Evolutionary conservation across 768 basidiomycete genomes (phyloP), one percentile per base, ranked within the genome.

Genomic region (Dacryopinax spathularia): DNA sequence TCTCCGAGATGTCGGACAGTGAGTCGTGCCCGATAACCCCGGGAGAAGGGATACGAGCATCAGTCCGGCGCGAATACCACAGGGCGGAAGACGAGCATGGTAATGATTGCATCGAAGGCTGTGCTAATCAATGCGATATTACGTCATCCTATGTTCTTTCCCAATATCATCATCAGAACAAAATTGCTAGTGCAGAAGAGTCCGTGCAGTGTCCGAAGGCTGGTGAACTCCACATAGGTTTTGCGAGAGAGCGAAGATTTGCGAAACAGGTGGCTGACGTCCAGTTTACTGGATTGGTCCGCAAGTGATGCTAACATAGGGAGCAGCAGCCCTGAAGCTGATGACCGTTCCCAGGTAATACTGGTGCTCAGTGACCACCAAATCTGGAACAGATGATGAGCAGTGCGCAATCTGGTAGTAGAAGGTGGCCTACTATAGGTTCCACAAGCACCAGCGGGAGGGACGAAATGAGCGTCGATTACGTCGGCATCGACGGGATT

Each of bases 271-370:
- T n/a, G n/a, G n/a, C n/a, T n/a, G n/a, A 56, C 15, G 43, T 22
- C 29, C 48, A 27, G n/a, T n/a, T 56, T 31, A 56, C 25, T 56
- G 48, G 25, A 56, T 56, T 27, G 48, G 48, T 9, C 48, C 48
- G 18, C 48, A 56, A 18, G 48, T 56, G 25, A 56, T 20, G 25
- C 48, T 56, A 18, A 56, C 48, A 29, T 13, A 56, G 29, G 48
- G 48, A 31, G 48, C 48, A 56, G 48, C 48, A 56, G 48, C 48
- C 48, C 48, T 56, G 48, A 56, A 56, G 48, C 13, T 56, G 48
- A 56, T 56, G 48, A 56, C 48, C 18, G 25, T 3, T 4, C 48
- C 48, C 15, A 13, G 48, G 25, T 56, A 56, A 29, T 27, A 56
- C 25, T 56, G 48, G 48, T 56, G 48, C 48, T 56, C 48, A 3